Percentiles rank a stretch among this genome's conserved stretches.
Conservation (phyloP, 192 early-diverging fungal genomes). For the Phycomyces blakesleeanus region DNA sequence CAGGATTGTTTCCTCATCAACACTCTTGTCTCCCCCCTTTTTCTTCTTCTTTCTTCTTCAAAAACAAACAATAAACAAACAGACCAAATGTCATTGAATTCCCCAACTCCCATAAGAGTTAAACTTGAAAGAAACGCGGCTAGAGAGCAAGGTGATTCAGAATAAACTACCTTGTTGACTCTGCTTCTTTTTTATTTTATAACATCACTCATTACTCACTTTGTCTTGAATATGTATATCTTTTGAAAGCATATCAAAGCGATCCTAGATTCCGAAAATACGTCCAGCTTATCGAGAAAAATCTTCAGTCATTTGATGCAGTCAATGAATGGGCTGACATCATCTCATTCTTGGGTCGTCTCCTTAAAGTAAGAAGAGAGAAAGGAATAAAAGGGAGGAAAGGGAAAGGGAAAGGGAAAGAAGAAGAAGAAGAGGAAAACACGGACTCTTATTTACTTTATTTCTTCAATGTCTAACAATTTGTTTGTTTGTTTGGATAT, state of each 20-base stretch:
- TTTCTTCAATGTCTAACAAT: too few relatives aligned
- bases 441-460: too few relatives aligned
- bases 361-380: conserved; percentile 61
- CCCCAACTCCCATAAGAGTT: neutral
- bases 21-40: too few relatives aligned
- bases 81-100: neutral
- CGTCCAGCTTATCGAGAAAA: conserved; percentile 75
- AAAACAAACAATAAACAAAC: neutral
- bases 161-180: neutral
- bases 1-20: too few relatives aligned
- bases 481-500: too few relatives aligned
- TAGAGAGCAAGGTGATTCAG: neutral
- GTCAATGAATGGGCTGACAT: conserved; percentile 96
- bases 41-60: too few relatives aligned
- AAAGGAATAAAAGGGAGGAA: too few relatives aligned
- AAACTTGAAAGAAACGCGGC: neutral
- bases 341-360: conserved; percentile 82
- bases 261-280: conserved; percentile 86
- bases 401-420: too few relatives aligned
- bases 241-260: conserved; percentile 29
- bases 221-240: too few relatives aligned
- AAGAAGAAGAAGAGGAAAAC: too few relatives aligned
- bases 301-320: conserved; percentile 87
- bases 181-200: too few relatives aligned
- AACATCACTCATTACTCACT: neutral